Conservation (phyloP, 371 early-diverging fungal genomes). For the Syncephalis fuscata region DNA sequence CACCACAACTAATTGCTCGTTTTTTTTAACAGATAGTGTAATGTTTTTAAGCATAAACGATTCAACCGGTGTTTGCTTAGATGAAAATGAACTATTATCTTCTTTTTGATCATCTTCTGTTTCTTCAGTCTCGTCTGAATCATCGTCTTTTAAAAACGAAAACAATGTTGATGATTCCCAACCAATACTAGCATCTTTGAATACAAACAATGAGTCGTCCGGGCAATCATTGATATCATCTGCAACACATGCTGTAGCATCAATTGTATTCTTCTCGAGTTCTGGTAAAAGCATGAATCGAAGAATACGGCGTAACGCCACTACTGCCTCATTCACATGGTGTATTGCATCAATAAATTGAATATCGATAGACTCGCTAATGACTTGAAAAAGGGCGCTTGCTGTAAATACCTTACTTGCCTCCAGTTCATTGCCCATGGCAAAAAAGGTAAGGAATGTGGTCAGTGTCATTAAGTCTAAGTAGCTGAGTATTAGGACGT, state of each 20-base stretch:
- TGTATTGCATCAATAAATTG: slow-evolving; percentile 30
- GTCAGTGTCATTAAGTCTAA: not conserved
- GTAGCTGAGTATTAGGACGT: too few relatives aligned
- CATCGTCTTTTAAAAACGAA: too few relatives aligned
- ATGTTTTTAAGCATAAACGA: too few relatives aligned
- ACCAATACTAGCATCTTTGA: too few relatives aligned
- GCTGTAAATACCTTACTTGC: slow-evolving; percentile 18
- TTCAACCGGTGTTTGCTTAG: too few relatives aligned
- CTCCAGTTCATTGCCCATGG: slow-evolving; percentile 9
- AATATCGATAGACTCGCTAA: slow-evolving; percentile 29
- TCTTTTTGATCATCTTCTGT: too few relatives aligned
- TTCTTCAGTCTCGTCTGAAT: too few relatives aligned
- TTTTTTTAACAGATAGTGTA: slow-evolving; percentile 25
- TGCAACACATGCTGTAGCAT: too few relatives aligned
- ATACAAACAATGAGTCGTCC: too few relatives aligned
- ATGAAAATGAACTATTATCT: too few relatives aligned
- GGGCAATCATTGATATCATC: too few relatives aligned
- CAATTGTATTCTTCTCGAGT: slow-evolving; percentile 5
- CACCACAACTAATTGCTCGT: slow-evolving; percentile 55
- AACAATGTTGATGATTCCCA: too few relatives aligned
- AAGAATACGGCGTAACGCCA: slow-evolving; percentile 28
- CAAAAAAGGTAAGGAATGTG: slow-evolving; percentile 16
- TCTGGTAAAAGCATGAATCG: slow-evolving; percentile 32
- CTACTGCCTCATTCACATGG: slow-evolving; percentile 27
- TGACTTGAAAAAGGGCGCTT: slow-evolving; percentile 17